Evolutionary conservation across 148 eudicot genomes (phyloP).

Genomic region (Fagopyrum tataricum): DNA sequence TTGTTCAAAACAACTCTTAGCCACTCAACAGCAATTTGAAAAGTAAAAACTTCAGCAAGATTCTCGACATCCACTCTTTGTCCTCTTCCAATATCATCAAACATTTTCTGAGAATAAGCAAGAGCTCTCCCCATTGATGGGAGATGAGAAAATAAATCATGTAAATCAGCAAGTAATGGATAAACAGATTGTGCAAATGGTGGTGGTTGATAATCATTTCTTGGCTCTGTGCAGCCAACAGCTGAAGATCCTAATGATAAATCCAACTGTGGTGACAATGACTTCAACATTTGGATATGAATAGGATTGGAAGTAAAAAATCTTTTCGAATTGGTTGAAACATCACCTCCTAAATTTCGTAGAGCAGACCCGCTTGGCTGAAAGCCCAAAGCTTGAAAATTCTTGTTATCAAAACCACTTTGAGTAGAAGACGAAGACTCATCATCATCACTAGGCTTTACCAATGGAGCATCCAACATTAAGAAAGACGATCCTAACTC

Average conservation of each 20-base stretch:
- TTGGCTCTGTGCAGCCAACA: conserved; percentile 24
- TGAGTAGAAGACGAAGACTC: conserved; percentile 19
- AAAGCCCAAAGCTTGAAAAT: conserved; percentile 36
- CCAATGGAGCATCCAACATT: conserved; percentile 46
- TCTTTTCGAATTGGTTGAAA: conserved; percentile 31
- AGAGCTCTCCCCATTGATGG: conserved; percentile 64
- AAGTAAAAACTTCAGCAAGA: conserved; percentile 49
- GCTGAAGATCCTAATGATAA: conserved; percentile 20
- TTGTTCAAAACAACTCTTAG: conserved; percentile 50
- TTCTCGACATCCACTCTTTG: conserved; percentile 29
- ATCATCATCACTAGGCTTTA: conserved; percentile 22
- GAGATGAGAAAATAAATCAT: conserved; percentile 59
- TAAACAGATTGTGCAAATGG: conserved; percentile 64
- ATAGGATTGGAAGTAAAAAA: conserved; percentile 33
- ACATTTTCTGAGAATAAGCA: conserved; percentile 55
- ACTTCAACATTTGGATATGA: conserved; percentile 49
- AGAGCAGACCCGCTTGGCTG: conserved; percentile 44
- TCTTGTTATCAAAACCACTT: conserved; percentile 22
- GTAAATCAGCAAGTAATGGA: conserved; percentile 66
- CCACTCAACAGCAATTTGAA: conserved; percentile 65
- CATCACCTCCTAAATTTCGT: conserved; percentile 29
- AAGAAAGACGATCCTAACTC: conserved; percentile 75
- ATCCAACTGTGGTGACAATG: conserved; percentile 33
- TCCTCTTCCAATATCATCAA: conserved; percentile 47
- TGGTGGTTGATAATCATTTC: conserved; percentile 59